These are phyloP conservation scores for Aspergillus sp. DNA, from an alignment of 2,329 filamentous ascomycete species.

Conservation along the genomic window DNA sequence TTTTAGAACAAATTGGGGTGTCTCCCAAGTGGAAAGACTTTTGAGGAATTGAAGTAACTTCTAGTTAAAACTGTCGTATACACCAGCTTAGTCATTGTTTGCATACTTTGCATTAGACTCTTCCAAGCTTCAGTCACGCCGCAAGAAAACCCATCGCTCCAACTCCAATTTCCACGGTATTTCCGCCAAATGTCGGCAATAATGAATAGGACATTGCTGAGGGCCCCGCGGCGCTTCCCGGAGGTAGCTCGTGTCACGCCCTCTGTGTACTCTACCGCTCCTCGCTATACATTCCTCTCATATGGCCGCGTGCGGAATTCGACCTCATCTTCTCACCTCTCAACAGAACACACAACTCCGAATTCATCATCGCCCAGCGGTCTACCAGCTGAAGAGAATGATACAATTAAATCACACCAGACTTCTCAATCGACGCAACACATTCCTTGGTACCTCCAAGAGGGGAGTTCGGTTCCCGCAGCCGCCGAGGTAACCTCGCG, in stretches of 20 bases:
- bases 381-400: conserved; percentile 7
- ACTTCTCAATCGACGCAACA: conserved; percentile 19
- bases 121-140: neutral
- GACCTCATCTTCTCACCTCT: conserved; percentile 21
- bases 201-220: conserved; percentile 35
- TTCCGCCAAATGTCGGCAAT: conserved; percentile 1
- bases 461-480: conserved; percentile 50
- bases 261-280: conserved; percentile 26
- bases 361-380: conserved; percentile 2
- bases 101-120: conserved; percentile 2
- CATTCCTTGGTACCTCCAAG: conserved; percentile 80
- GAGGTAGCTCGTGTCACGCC: conserved; percentile 28
- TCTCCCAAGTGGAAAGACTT: neutral
- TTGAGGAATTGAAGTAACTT: neutral
- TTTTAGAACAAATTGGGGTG: no score
- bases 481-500: conserved; percentile 49
- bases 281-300: conserved; percentile 17
- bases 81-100: conserved; percentile 5
- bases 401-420: neutral
- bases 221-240: conserved; percentile 30
- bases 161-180: neutral
- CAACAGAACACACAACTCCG: conserved; percentile 25
- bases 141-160: neutral
- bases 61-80: neutral
- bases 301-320: conserved; percentile 20